Percentiles rank a stretch among this genome's conserved stretches.
Conservation (phyloP, 2,329 filamentous ascomycete species). For the Fusarium nelsonii region DNA sequence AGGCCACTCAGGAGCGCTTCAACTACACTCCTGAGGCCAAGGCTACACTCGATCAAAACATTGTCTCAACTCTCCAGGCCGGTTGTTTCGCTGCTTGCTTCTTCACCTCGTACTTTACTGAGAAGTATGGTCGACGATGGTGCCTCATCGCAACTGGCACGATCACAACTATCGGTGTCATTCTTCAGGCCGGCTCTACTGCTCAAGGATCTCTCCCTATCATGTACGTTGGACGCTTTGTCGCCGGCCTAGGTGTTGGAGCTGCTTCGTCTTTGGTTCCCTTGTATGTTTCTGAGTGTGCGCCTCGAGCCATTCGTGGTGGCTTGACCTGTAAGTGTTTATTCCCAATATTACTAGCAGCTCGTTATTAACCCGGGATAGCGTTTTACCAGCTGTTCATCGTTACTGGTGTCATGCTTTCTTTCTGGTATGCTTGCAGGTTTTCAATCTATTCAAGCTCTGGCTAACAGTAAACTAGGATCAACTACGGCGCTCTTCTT, state of each 20-base stretch:
- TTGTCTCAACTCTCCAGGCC: slow-evolving; percentile 78
- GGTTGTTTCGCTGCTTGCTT: slow-evolving; percentile 76
- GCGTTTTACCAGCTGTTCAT: slow-evolving; percentile 65
- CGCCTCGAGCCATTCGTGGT: slow-evolving; percentile 64
- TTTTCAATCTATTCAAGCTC: not conserved
- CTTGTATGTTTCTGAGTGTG: slow-evolving; percentile 63
- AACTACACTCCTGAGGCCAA: slow-evolving; percentile 52
- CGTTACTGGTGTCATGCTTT: slow-evolving; percentile 58
- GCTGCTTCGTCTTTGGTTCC: slow-evolving; percentile 61
- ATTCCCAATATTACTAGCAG: not conserved
- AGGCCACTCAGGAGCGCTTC: slow-evolving; percentile 64
- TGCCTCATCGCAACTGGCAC: slow-evolving; percentile 68
- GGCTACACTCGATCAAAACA: slow-evolving; percentile 71
- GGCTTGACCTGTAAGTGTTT: slow-evolving; percentile 58
- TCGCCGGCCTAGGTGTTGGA: slow-evolving; percentile 64
- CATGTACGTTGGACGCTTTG: slow-evolving; percentile 75
- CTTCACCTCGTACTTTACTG: slow-evolving; percentile 65
- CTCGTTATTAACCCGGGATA: slow-evolving; percentile 19
- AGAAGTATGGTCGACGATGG: slow-evolving; percentile 66
- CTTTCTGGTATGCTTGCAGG: slow-evolving; percentile 55
- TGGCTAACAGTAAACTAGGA: slow-evolving; percentile 59
- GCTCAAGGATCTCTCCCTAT: slow-evolving; percentile 65
- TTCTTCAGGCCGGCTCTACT: slow-evolving; percentile 72
- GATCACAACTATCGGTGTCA: slow-evolving; percentile 70
- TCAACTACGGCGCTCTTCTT: slow-evolving; percentile 66